These are phyloP conservation scores for Bipolaris zeicola DNA, from an alignment of 2,329 filamentous ascomycete genomes.

Conservation along the genomic window DNA sequence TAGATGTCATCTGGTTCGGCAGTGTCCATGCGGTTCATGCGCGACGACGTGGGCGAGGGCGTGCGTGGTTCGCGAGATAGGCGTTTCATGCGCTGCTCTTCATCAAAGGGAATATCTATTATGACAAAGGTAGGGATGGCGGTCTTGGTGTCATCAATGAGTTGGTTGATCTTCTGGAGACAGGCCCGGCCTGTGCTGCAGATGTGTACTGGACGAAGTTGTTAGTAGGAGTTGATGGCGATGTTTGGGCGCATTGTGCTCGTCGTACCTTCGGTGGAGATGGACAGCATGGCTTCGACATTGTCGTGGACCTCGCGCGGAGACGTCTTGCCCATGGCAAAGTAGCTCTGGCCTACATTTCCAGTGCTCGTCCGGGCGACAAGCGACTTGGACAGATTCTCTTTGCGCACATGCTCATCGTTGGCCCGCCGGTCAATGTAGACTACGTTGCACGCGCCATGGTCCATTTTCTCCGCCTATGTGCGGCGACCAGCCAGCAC, in stretches of 20 bases:
- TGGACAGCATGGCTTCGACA: slow-evolving; percentile 48
- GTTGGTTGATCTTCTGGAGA: slow-evolving; percentile 44
- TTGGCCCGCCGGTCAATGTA: slow-evolving; percentile 52
- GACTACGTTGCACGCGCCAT: slow-evolving; percentile 53
- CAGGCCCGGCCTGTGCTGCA: slow-evolving; percentile 48
- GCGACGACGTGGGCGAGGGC: slow-evolving; percentile 48
- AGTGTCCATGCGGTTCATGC: slow-evolving; percentile 37
- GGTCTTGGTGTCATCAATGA: slow-evolving; percentile 41
- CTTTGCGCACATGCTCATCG: slow-evolving; percentile 48
- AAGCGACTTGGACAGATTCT: slow-evolving; percentile 43
- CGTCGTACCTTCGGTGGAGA: slow-evolving; percentile 50
- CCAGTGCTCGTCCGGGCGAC: slow-evolving; percentile 41
- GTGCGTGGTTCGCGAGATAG: slow-evolving; percentile 50
- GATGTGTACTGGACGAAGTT: slow-evolving; percentile 44
- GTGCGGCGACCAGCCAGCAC: slow-evolving; percentile 39
- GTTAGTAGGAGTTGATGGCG: slow-evolving; percentile 13
- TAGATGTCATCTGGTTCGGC: slow-evolving; percentile 51
- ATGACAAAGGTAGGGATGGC: slow-evolving; percentile 49
- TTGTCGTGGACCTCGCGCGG: slow-evolving; percentile 47
- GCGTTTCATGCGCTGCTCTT: slow-evolving; percentile 50
- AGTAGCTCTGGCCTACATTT: slow-evolving; percentile 45
- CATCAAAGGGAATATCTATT: slow-evolving; percentile 52
- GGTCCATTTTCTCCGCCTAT: slow-evolving; percentile 48
- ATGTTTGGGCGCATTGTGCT: not conserved
- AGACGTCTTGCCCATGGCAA: slow-evolving; percentile 38